phyloP scores from a whole-genome alignment of 805 yeast species.

The Pichia kluyveri region DNA sequence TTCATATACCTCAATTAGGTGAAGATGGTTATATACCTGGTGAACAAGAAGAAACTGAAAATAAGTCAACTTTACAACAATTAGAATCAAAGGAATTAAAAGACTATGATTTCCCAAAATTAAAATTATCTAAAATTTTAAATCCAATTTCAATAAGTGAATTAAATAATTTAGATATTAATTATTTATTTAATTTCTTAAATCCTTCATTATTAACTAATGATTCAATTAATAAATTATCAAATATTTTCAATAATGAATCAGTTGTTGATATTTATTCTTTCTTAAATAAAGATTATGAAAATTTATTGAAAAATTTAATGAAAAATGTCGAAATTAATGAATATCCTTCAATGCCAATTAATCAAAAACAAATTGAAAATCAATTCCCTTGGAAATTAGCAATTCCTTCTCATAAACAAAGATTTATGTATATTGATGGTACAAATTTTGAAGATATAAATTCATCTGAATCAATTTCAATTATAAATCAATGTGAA shows the following conservation, averaged over 20 bases:
- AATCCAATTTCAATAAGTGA: slow-evolving; percentile 15
- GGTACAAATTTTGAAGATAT: slow-evolving; percentile 37
- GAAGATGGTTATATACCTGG: slow-evolving; percentile 80
- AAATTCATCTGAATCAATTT: slow-evolving; percentile 25
- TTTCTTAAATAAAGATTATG: slow-evolving; percentile 50
- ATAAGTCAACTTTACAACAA: slow-evolving; percentile 68
- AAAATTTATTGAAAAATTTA: slow-evolving; percentile 34
- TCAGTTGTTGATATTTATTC: slow-evolving; percentile 60
- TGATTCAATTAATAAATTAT: slow-evolving; percentile 33
- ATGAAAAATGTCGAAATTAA: slow-evolving; percentile 56
- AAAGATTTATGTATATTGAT: slow-evolving; percentile 76
- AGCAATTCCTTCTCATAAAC: slow-evolving; percentile 91
- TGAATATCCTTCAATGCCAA: slow-evolving; percentile 44
- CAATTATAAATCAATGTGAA: slow-evolving; percentile 17
- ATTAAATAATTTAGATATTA: slow-evolving; percentile 34
- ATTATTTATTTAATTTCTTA: slow-evolving; percentile 45
- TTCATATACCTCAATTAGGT: slow-evolving; percentile 91
- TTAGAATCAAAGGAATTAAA: slow-evolving; percentile 67
- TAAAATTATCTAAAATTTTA: slow-evolving; percentile 21
- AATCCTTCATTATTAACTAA: slow-evolving; percentile 41
- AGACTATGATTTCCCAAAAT: slow-evolving; percentile 77
- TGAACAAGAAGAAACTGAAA: slow-evolving; percentile 72
- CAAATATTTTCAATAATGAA: slow-evolving; percentile 49
- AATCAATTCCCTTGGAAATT: slow-evolving; percentile 67
- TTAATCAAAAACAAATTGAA: slow-evolving; percentile 40